Evolutionary conservation across 1,284 basidiomycete genomes (phyloP), one percentile per base, ranked within the genome.

Genomic region (Microbotryum lychnidis-dioicae): DNA sequence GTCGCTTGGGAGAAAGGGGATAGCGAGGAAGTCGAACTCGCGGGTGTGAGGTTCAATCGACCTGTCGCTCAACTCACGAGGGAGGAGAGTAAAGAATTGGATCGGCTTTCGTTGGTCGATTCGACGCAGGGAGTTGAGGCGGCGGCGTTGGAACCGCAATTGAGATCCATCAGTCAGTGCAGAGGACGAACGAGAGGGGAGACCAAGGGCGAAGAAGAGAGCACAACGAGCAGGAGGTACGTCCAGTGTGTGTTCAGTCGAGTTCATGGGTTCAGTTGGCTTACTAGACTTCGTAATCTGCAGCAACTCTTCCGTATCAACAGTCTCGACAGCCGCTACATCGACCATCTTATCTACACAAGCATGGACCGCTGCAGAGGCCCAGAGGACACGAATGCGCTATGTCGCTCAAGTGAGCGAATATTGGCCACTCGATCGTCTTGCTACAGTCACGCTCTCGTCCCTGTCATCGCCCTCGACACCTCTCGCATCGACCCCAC

Each of bases 31-130:
- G 72, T 87, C 57, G 86, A 87, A 62, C 79, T 77, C 33, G 78
- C 78, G 64, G 50, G 62, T 79, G 8, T 70, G 77, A 3, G 87
- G 1, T 85, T 92, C 31, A 96, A 96, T 72, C 76, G 79, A 42
- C 91, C 91, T 0, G 89, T 94, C 0, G 81, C 84, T 0, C 82
- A 86, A 65, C 79, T 84, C 8, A 67, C 67, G 23, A 37, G 64
- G 44, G 64, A 58, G 33, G 61, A 62, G 55, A 66, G 64, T 45
- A 23, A 42, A 29, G 47, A 50, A 12, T 45, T 68, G 21, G 66
- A 66, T 16, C 50, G 44, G 6, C 45, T 29, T 58, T 47, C 27
- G 63, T 29, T 23, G n/a, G 31, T 55, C 33, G 31, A n/a, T 53
- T 21, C 21, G 20, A 6, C 31, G 10, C 29, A 33, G n/a, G 18